Percentiles rank a stretch among this genome's conserved stretches.
Conservation (phyloP, 495 filamentous ascomycete species). For the Trichoderma asperelloides region DNA sequence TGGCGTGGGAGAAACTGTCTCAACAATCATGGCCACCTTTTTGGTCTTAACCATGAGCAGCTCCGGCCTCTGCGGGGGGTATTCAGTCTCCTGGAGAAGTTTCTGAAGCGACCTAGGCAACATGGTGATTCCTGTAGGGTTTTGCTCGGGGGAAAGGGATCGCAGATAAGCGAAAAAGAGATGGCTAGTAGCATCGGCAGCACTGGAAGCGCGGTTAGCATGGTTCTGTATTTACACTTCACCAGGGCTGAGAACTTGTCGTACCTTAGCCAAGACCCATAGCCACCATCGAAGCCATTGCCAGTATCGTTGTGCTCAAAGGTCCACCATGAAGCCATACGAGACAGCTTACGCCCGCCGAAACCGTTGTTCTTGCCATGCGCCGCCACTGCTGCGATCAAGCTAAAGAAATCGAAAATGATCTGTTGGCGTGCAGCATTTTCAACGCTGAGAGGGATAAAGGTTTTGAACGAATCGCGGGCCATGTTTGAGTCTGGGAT, state of each 20-base stretch:
- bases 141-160: conserved; percentile 71
- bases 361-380: conserved; percentile 91
- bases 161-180: conserved; percentile 96
- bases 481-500: conserved; percentile 79
- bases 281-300: conserved; percentile 93
- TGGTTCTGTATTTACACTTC: neutral
- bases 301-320: conserved; percentile 81
- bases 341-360: conserved; percentile 85
- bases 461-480: conserved; percentile 87
- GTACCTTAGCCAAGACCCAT: conserved; percentile 65
- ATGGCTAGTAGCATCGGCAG: conserved; percentile 92
- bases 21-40: conserved; percentile 93
- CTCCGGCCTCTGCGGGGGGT: conserved; percentile 73
- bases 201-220: conserved; percentile 43
- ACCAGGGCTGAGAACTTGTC: conserved; percentile 1
- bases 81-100: conserved; percentile 86
- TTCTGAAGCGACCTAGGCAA: conserved; percentile 86
- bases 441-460: conserved; percentile 90
- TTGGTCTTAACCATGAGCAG: conserved; percentile 73
- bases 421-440: conserved; percentile 78
- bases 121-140: conserved; percentile 65
- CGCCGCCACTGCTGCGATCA: conserved; percentile 67
- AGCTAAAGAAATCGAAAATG: conserved; percentile 94
- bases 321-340: conserved; percentile 97
- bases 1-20: conserved; percentile 88